A percentile compares a stretch with the other conserved stretches of the same genome.
phyloP scores from a whole-genome alignment of 208 protist genomes.

The Leishmania turanica region DNA sequence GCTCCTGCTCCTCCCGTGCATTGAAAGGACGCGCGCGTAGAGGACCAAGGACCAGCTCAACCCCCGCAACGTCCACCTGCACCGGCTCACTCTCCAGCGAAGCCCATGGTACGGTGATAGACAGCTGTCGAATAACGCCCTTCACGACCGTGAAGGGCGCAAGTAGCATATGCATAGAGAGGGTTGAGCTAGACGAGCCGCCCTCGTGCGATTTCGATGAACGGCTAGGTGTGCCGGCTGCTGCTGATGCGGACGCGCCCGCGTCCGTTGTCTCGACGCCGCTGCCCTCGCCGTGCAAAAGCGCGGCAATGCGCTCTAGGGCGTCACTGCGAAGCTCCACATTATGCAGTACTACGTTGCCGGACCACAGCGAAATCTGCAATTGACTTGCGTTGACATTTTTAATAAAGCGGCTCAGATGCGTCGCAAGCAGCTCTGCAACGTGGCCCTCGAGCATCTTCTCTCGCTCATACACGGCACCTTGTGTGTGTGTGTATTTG shows the following conservation, averaged over 20 bases:
- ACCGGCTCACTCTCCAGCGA: slow-evolving; percentile 69
- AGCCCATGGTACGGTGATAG: slow-evolving; percentile 78
- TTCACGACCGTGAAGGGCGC: slow-evolving; percentile 76
- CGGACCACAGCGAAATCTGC: slow-evolving; percentile 80
- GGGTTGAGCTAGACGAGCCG: neutral
- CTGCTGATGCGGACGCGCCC: neutral
- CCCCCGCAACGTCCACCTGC: slow-evolving; percentile 58
- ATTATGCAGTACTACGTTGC: slow-evolving; percentile 70
- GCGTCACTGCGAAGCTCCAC: slow-evolving; percentile 68
- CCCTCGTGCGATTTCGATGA: neutral
- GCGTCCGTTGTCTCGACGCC: neutral
- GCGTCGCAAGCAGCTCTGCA: slow-evolving; percentile 56
- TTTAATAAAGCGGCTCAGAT: slow-evolving; percentile 75
- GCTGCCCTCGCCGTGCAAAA: slow-evolving; percentile 20
- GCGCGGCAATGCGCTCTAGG: slow-evolving; percentile 53
- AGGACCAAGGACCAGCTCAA: slow-evolving; percentile 77
- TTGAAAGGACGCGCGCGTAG: slow-evolving; percentile 56
- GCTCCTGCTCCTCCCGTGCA: slow-evolving; percentile 54
- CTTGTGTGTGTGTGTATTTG: neutral
- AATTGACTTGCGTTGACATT: slow-evolving; percentile 80
- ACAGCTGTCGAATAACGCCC: slow-evolving; percentile 65
- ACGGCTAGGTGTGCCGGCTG: neutral
- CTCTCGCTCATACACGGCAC: neutral
- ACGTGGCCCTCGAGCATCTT: slow-evolving; percentile 83
- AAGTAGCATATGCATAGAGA: slow-evolving; percentile 54